Evolutionary conservation across 176 grass and related monocot genomes (phyloP).

Genomic region (Elymus sibiricus): DNA sequence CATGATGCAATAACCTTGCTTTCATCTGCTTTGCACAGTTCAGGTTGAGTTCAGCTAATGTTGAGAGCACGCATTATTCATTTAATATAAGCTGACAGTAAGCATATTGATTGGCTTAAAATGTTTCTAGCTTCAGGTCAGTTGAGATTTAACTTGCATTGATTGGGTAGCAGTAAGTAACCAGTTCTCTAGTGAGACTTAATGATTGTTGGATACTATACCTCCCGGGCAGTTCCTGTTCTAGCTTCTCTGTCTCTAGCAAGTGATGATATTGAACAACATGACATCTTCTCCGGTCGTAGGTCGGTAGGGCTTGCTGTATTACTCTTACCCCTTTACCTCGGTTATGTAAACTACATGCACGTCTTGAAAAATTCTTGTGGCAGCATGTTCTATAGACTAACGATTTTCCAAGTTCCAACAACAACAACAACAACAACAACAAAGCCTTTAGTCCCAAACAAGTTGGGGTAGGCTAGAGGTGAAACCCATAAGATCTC

Average conservation of each 20-base stretch:
- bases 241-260: background rate
- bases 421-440: no score
- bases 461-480: no score
- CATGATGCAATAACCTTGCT: background rate
- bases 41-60: background rate
- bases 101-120: background rate
- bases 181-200: no score
- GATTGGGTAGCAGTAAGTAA: no score
- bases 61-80: background rate
- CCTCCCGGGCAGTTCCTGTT: background rate
- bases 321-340: background rate
- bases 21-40: background rate
- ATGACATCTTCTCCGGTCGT: background rate
- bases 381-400: background rate
- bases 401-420: background rate
- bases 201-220: constrained; percentile 5
- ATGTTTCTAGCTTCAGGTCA: background rate
- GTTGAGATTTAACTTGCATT: background rate
- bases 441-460: no score
- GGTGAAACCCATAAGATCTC: no score
- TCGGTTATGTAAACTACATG: background rate
- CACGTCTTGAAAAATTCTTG: background rate
- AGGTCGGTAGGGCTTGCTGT: background rate
- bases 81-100: constrained; percentile 9
- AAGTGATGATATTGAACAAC: background rate